Evolutionary conservation across 2,329 filamentous ascomycete species (phyloP).

Genomic region (Xylariales sp.): DNA sequence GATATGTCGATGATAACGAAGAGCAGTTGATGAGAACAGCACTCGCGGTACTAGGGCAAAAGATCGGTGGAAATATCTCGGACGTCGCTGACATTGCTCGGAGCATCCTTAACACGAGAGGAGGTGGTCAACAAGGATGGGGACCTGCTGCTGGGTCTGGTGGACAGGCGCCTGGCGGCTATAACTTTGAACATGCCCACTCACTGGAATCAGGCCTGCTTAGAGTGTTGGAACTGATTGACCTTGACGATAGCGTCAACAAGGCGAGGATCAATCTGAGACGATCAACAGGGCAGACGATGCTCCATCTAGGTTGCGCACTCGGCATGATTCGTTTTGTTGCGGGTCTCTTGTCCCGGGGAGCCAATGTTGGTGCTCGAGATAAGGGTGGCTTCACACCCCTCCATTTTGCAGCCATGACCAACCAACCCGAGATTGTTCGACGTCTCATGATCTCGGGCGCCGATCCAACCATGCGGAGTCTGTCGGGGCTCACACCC

Average conservation of each 20-base stretch:
- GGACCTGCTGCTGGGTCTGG: constrained; percentile 33
- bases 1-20: constrained; percentile 69
- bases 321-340: constrained; percentile 72
- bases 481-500: constrained; percentile 64
- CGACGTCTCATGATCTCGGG: constrained; percentile 68
- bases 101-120: constrained; percentile 48
- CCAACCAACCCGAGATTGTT: constrained; percentile 71
- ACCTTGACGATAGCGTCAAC: constrained; percentile 68
- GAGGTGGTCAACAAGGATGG: constrained; percentile 41
- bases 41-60: constrained; percentile 58
- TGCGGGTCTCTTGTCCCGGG: constrained; percentile 69
- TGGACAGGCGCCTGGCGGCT: constrained; percentile 41
- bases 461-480: constrained; percentile 66
- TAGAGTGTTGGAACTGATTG: constrained; percentile 71
- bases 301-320: constrained; percentile 75
- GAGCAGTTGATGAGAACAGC: constrained; percentile 65
- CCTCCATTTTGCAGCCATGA: constrained; percentile 75
- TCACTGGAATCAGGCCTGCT: constrained; percentile 62
- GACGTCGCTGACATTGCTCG: constrained; percentile 59
- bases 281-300: constrained; percentile 65
- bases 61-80: constrained; percentile 59
- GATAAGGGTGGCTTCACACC: constrained; percentile 80
- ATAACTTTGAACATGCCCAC: constrained; percentile 33
- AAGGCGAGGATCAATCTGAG: constrained; percentile 63
- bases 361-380: constrained; percentile 69